Conservation (phyloP, 2,329 filamentous ascomycete species). For the Pseudovirgaria hyperparasitica region DNA sequence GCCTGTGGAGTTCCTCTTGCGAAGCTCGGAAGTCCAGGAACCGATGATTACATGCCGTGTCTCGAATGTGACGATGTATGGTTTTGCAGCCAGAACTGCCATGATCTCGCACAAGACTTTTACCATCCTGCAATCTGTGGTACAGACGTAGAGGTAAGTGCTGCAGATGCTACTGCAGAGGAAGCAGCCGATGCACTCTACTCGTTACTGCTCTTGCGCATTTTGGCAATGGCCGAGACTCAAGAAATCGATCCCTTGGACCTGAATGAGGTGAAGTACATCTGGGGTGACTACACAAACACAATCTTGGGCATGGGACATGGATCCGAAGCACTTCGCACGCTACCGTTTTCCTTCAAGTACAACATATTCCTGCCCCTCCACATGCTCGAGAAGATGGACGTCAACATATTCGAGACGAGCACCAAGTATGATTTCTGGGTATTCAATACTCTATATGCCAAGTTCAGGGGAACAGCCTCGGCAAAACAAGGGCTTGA, state of each 20-base stretch:
- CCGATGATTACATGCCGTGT: slow-evolving; percentile 25
- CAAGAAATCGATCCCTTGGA: slow-evolving; percentile 46
- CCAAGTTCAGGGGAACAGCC: slow-evolving; percentile 87
- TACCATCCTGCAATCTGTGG: slow-evolving; percentile 50
- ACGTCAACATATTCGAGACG: slow-evolving; percentile 57
- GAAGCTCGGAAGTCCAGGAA: slow-evolving; percentile 6
- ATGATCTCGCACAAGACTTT: slow-evolving; percentile 38
- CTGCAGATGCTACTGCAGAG: slow-evolving; percentile 42
- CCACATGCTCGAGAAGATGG: slow-evolving; percentile 73
- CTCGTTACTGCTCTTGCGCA: slow-evolving; percentile 44
- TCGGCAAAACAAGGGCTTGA: slow-evolving; percentile 62
- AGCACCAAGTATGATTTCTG: slow-evolving; percentile 53
- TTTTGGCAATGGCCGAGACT: slow-evolving; percentile 48
- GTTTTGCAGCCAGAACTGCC: slow-evolving; percentile 47
- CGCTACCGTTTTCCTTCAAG: slow-evolving; percentile 65
- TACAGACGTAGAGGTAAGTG: slow-evolving; percentile 41
- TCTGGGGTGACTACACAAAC: slow-evolving; percentile 51
- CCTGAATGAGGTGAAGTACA: slow-evolving; percentile 47
- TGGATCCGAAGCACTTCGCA: slow-evolving; percentile 29
- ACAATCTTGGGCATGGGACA: slow-evolving; percentile 8
- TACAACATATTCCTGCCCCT: slow-evolving; percentile 63
- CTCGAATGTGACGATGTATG: slow-evolving; percentile 44
- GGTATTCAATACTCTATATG: slow-evolving; percentile 83
- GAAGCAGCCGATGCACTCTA: slow-evolving; percentile 49
- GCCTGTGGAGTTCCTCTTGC: slow-evolving; percentile 53